These are phyloP conservation scores for Eutypella sp. DNA, from an alignment of 2,329 filamentous ascomycete genomes.

Conservation along the genomic window DNA sequence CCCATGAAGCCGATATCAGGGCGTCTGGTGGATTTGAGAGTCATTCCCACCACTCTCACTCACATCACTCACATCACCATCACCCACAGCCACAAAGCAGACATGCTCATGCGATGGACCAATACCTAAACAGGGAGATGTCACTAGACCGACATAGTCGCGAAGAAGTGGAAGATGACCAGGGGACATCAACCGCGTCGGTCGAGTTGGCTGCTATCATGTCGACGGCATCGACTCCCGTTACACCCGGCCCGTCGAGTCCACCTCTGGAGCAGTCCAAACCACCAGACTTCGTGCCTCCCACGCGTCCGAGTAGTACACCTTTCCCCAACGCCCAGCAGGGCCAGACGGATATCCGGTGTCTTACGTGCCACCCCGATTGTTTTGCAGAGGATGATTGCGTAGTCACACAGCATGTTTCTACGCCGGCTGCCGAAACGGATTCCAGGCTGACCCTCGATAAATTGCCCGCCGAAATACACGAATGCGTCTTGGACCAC, in stretches of 20 bases:
- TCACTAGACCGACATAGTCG: slow-evolving; percentile 19
- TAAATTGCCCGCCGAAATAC: slow-evolving; percentile 63
- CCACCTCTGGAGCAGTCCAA: slow-evolving; percentile 45
- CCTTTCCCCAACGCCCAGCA: slow-evolving; percentile 53
- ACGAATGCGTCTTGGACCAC: slow-evolving; percentile 67
- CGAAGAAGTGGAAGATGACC: slow-evolving; percentile 31
- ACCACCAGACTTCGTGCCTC: slow-evolving; percentile 42
- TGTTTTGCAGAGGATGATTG: slow-evolving; percentile 23
- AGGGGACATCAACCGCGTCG: too few relatives aligned
- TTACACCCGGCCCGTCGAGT: slow-evolving; percentile 49
- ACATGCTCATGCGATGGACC: background rate
- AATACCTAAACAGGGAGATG: slow-evolving; percentile 22
- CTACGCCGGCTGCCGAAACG: slow-evolving; percentile 19
- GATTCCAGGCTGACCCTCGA: slow-evolving; percentile 35
- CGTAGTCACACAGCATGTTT: slow-evolving; percentile 20
- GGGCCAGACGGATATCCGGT: slow-evolving; percentile 38
- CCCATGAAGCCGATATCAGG: slow-evolving; percentile 18
- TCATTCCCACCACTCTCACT: slow-evolving; percentile 16
- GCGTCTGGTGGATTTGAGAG: slow-evolving; percentile 18
- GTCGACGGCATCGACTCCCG: slow-evolving; percentile 47
- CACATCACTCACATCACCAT: too few relatives aligned
- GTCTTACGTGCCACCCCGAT: slow-evolving; percentile 33
- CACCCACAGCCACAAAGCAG: slow-evolving; percentile 19
- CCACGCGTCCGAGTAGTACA: slow-evolving; percentile 54
- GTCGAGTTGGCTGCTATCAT: slow-evolving; percentile 41